Evolutionary conservation across 2,329 filamentous ascomycete genomes (phyloP).

Genomic region (Apiospora sp.): DNA sequence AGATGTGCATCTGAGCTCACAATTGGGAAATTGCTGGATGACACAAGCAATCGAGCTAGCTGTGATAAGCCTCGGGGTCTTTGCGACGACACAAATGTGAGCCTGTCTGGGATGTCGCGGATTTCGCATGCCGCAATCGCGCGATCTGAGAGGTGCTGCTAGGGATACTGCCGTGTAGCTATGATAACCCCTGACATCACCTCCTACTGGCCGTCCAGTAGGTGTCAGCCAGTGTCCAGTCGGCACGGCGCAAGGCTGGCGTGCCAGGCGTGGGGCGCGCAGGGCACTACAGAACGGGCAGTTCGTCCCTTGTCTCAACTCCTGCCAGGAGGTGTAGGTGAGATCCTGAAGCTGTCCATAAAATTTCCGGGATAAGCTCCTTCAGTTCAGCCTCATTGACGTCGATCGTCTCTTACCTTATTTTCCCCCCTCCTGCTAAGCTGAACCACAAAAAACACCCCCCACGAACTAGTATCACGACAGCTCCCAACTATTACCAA

Average conservation of each 20-base stretch:
- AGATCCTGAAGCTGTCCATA: constrained; percentile 17
- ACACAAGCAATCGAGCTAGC: neutral
- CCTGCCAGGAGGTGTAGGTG: neutral
- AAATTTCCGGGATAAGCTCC: constrained; percentile 20
- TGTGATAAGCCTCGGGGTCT: constrained; percentile 10
- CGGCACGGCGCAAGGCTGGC: neutral
- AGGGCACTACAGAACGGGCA: neutral
- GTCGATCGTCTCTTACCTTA: constrained; percentile 14
- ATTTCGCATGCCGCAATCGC: neutral
- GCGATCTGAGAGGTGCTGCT: constrained; percentile 14
- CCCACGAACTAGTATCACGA: neutral
- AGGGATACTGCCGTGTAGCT: constrained; percentile 6
- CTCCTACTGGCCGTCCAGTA: neutral
- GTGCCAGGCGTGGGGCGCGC: neutral
- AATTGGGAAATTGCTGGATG: neutral
- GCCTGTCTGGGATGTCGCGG: constrained; percentile 5
- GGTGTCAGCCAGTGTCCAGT: neutral
- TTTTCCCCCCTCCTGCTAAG: neutral
- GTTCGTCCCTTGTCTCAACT: constrained; percentile 21
- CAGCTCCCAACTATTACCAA: neutral
- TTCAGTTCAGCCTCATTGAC: constrained; percentile 15
- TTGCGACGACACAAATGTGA: neutral
- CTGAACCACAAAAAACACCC: neutral
- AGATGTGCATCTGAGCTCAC: neutral
- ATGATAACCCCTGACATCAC: neutral